Base-by-base conservation (phyloP, 2,329 filamentous ascomycete species). In the Fusarium sp. region DNA sequence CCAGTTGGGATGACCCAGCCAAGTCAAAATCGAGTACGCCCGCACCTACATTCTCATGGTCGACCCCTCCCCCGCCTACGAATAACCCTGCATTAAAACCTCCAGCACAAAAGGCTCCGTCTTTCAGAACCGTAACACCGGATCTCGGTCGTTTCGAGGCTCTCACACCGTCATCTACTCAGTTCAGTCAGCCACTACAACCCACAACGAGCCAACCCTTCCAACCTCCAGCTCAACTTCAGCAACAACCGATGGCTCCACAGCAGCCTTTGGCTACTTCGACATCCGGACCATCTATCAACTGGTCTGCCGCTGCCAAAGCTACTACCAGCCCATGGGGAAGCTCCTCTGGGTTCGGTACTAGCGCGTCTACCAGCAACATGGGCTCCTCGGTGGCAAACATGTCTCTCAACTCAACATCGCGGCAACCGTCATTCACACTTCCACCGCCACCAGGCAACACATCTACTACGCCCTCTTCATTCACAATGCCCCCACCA, bases 31-130 rank as follows among this genome's bases (percentile, higher is more conserved):
- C 82, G 18, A 80, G 80, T 51, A 82, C 83, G 6, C 79, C 85
- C n/a, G 80, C 85, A 6, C 84, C 86, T 1, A 82, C 87, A 8
- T 92, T 92, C 79, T 86, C 90, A 13, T 92, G 91, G 90, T 91
- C 90, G 5, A 90, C 89, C 6, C 88, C 89, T 16, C 88, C 89
- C 18, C 84, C 83, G 15, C 82, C 87, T 13, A 80, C 84, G 10
- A 82, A 82, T 33, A 78, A 73, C 22, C 79, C 80, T 12, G 48
- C n/a, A 62, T 73, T 81, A 50, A 78, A 75, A 24, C 73, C 75
- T 14, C 68, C 80, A 13, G 71, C 47, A 41, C 66, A 65, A 55
- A 70, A 65, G 42, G 33, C 75, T 55, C 82, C 82, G 42, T 75
- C 70, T 24, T 90, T 87, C 79, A 82, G 89, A 51, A 90, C 88